Evolutionary conservation across 345 rosid genomes (phyloP).

Genomic region (Linum trigynum): DNA sequence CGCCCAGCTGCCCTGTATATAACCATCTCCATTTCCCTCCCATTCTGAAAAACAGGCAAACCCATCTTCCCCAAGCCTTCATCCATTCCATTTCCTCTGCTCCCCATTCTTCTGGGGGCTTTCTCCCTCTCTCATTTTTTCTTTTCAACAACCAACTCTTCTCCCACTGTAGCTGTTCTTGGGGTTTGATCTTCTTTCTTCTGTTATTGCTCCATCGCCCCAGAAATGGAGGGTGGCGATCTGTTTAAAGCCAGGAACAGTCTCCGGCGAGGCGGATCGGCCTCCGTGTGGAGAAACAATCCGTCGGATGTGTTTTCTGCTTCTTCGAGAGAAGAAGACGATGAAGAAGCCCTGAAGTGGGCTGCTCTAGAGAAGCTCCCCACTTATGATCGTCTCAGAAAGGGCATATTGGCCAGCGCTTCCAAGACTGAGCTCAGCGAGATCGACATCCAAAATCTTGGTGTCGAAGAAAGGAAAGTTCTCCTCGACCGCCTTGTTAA

Average conservation of each 20-base stretch:
- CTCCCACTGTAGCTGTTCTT: no score
- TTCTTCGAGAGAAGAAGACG: slow-evolving; percentile 2
- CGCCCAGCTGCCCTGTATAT: not conserved
- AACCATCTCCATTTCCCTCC: not conserved
- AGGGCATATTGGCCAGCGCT: not conserved
- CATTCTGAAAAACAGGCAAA: not conserved
- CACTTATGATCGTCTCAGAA: slow-evolving; percentile 2
- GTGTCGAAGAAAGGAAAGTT: not conserved
- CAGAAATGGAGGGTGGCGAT: not conserved
- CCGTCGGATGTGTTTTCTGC: not conserved
- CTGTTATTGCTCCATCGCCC: not conserved
- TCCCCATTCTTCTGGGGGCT: no score
- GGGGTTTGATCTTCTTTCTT: no score
- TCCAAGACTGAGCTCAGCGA: not conserved
- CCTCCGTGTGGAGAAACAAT: slow-evolving; percentile 1
- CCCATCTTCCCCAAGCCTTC: no score
- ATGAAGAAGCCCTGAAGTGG: slow-evolving; percentile 3
- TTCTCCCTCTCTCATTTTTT: no score
- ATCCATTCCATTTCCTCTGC: no score
- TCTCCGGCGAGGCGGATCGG: not conserved
- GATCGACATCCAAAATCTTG: slow-evolving; percentile 1
- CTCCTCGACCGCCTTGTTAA: not conserved
- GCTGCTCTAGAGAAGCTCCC: slow-evolving; percentile 4
- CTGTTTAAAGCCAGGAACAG: not conserved
- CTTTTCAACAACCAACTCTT: not conserved